Evolutionary conservation across 768 basidiomycete species (phyloP), one percentile per base, ranked within the genome.

Genomic region (Tulasnella sp.): DNA sequence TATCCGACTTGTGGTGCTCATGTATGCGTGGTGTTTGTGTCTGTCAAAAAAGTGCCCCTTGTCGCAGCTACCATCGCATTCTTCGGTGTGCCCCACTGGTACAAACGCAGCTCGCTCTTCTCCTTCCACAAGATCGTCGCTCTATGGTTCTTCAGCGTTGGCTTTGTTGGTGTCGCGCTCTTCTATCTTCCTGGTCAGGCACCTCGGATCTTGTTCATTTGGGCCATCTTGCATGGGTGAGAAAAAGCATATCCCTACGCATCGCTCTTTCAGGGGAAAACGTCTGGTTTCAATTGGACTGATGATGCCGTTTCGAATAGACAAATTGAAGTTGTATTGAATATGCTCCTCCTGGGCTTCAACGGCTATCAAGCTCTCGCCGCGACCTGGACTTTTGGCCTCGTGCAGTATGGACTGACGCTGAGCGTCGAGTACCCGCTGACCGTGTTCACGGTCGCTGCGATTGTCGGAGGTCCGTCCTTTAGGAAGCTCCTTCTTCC

Each of bases 151-250:
- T 12, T 38, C 17, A 21, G 19, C 19, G 25, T 52, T 19, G 50
- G 50, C 24, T 4, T 52, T 12, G 50, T 52, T 22, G 50, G 50
- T 27, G 19, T 52, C 50, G 50, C 50, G 9, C 8, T 52, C 50
- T 52, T 27, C 34, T 52, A 24, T 22, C 29, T 52, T 22, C 50
- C 24, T 34, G 50, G 50, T 8, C 25, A 19, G n/a, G n/a, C 50
- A 7, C 19, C 50, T 29, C 24, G 50, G 7, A 22, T 24, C n/a
- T 9, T 52, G 8, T 52, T 52, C 50, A 34, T 52, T 19, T n/a
- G n/a, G 19, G 50, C 50, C 19, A 34, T 52, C 50, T 19, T 52
- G 22, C 50, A 52, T 52, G 50, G 50, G 50, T 52, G 19, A 29
- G 50, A 7, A 52, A 7, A 27, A 4, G 24, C n/a, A 7, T 22